phyloP scores from a whole-genome alignment of 805 yeast species.

The Lipomyces spencermartinsiae region DNA sequence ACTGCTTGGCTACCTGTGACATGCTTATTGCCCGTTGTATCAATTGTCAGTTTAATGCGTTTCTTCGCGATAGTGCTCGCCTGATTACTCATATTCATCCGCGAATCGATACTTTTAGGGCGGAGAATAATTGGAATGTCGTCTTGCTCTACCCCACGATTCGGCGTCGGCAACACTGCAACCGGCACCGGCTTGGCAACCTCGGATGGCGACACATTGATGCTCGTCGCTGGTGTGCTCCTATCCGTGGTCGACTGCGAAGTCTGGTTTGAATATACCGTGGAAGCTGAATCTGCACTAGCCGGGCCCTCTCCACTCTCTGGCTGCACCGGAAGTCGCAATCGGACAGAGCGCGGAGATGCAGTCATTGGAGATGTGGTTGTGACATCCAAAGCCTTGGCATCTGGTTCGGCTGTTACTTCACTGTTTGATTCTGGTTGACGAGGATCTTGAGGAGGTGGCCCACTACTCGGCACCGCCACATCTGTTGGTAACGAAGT shows the following conservation, averaged over 20 bases:
- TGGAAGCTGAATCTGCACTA: background rate
- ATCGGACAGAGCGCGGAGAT: background rate
- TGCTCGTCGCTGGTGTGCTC: background rate
- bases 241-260: conserved; percentile 1
- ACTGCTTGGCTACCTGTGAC: background rate
- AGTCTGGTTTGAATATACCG: background rate
- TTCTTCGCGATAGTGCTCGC: background rate
- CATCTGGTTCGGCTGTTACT: background rate
- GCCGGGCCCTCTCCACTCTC: background rate
- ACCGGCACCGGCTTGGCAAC: background rate
- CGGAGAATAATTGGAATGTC: background rate
- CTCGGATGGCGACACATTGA: background rate
- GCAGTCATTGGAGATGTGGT: background rate
- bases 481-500: background rate
- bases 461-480: background rate
- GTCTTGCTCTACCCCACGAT: background rate
- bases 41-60: background rate
- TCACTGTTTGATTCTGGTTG: background rate
- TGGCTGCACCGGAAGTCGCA: background rate
- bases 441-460: background rate
- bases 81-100: background rate
- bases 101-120: background rate
- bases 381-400: background rate
- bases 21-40: background rate
- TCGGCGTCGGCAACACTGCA: background rate